A percentile compares a stretch with the other conserved stretches of the same genome.
phyloP scores from a whole-genome alignment of 2,329 filamentous ascomycete species.

The Ophiostoma sp. region DNA sequence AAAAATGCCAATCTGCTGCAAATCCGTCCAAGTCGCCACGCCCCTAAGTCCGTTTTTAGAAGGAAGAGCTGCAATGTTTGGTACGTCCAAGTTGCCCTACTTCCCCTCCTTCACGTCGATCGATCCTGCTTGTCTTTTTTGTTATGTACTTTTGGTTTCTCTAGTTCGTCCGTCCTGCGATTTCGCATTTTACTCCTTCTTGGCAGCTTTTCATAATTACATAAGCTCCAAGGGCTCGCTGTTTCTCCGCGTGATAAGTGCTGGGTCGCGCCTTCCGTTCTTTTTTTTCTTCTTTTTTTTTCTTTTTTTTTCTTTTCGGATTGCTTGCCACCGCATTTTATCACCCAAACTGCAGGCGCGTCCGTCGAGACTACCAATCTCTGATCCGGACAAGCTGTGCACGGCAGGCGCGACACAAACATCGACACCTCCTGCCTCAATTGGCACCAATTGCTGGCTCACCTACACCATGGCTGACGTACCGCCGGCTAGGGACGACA shows the following conservation, averaged over 20 bases:
- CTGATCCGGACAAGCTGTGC: neutral
- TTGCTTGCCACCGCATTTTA: neutral
- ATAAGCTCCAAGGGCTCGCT: neutral
- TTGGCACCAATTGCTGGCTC: neutral
- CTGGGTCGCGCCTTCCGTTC: neutral
- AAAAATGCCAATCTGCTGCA: neutral
- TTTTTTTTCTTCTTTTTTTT: neutral
- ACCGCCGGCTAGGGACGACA: neutral
- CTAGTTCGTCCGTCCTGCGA: neutral
- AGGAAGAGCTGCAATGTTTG: neutral
- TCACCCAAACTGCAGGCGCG: neutral
- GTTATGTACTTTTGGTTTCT: slow-evolving; percentile 1
- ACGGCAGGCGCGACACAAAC: neutral
- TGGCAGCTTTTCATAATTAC: neutral
- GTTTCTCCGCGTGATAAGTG: neutral
- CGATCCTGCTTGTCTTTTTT: neutral
- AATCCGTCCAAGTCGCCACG: neutral
- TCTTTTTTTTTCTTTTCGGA: neutral
- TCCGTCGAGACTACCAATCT: neutral
- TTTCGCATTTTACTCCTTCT: neutral
- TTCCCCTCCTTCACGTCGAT: neutral
- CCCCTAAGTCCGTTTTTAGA: neutral
- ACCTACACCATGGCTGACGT: neutral
- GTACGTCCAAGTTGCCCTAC: neutral
- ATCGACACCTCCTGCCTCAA: neutral